Base-by-base conservation (phyloP, 495 filamentous ascomycete species). In the Penicillium riverlandense region DNA sequence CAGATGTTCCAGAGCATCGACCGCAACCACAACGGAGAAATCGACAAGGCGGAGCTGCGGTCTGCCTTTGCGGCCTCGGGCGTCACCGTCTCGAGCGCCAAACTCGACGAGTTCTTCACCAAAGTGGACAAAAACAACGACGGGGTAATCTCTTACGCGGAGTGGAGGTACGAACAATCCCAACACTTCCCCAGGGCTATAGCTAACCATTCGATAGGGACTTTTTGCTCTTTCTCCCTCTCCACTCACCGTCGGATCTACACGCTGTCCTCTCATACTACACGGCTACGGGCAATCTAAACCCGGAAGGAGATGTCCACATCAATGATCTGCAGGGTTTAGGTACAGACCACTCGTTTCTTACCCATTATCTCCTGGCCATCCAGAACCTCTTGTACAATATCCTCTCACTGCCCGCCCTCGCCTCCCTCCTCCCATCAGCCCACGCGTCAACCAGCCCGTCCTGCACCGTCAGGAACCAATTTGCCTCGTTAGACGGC, bases 161-260 rank as follows among this genome's bases (percentile, higher is more conserved):
- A 98, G 71, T 98, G 92, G 92, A 86, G 92, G 91, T 97, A 84
- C 58, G 80, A 62, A 46, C 32, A 22, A 3, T 22, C 14, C 6
- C 11, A 22, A 29, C 27, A 7, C 5, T 36, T 27, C 11, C 8
- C n/a, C 31, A 5, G 34, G 22, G 22, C 22, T 22, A 22, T 22
- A 30, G 32, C 12, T 38, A 14, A 32, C 33, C 16, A 41, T 33
- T 48, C 8, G 10, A 2, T 47, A 96, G 92, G 50, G 84, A 97
- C 64, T 97, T 97, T 64, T 77, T 98, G 7, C 82, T 98, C 38
- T 98, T 98, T 66, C 83, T 97, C 48, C 90, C 92, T 29, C 79
- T 85, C 29, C 71, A 78, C 37, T 75, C 74, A 16, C 51, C 65
- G 36, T 78, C 86, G 32, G 79, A 83, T 49, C 71, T 98, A n/a